phyloP scores from a whole-genome alignment of 306 rosid species.

The Senna siamea region DNA sequence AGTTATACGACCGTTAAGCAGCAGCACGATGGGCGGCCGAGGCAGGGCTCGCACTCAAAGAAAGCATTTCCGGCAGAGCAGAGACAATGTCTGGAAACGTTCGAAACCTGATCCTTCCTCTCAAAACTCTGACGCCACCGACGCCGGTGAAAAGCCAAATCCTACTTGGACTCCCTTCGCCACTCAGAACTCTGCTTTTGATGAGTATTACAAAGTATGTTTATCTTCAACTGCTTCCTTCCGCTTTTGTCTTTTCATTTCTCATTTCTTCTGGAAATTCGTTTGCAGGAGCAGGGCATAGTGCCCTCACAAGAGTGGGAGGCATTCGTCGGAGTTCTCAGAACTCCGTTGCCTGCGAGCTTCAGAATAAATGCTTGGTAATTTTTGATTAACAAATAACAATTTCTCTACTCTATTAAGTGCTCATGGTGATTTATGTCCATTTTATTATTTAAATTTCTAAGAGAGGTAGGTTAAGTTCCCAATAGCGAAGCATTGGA shows the following conservation, averaged over 20 bases:
- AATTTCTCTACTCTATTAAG: neutral
- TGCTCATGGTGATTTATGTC: neutral
- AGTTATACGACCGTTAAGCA: no score
- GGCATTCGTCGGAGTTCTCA: slow-evolving; percentile 63
- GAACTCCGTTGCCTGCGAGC: slow-evolving; percentile 80
- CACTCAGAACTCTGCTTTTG: slow-evolving; percentile 65
- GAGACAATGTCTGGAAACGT: slow-evolving; percentile 88
- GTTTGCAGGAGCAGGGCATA: slow-evolving; percentile 64
- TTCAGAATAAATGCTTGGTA: slow-evolving; percentile 87
- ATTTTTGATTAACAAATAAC: no score
- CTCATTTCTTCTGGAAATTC: neutral
- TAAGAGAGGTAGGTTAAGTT: neutral
- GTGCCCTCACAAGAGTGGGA: slow-evolving; percentile 73
- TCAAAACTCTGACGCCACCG: neutral
- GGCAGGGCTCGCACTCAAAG: slow-evolving; percentile 71
- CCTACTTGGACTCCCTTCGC: slow-evolving; percentile 53
- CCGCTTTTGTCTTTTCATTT: neutral
- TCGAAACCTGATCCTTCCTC: slow-evolving; percentile 60
- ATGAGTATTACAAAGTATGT: slow-evolving; percentile 72
- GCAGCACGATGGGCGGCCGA: slow-evolving; percentile 33
- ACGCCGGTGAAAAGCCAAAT: slow-evolving; percentile 20
- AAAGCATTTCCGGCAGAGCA: slow-evolving; percentile 68
- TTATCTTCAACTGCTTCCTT: neutral
- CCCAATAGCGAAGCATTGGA: neutral
- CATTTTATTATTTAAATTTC: neutral